A percentile compares a stretch with the other conserved stretches of the same genome.
Evolutionary conservation across 306 rosid genomes (phyloP).

Genomic region (Glycine tomentella): DNA sequence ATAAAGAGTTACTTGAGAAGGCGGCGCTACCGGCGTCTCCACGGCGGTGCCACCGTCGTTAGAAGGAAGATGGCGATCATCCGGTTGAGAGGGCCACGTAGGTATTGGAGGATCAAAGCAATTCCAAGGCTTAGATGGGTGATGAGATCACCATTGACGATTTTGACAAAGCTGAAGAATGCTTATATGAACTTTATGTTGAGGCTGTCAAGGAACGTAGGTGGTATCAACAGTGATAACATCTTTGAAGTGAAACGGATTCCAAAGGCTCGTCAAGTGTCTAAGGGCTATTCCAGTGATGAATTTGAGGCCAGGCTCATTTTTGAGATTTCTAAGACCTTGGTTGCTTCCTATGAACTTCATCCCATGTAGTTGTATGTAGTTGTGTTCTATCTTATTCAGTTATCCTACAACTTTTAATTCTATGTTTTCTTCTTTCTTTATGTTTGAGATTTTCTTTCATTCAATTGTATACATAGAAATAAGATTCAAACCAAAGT

Average conservation of each 20-base stretch:
- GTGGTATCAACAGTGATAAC: slow-evolving; percentile 38
- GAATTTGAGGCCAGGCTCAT: slow-evolving; percentile 61
- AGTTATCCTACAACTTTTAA: too few species aligned
- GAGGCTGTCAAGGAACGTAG: slow-evolving; percentile 27
- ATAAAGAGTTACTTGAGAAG: slow-evolving; percentile 48
- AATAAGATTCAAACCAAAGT: background rate
- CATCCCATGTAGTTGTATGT: slow-evolving; percentile 29
- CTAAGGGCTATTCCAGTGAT: slow-evolving; percentile 2
- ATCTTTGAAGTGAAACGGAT: slow-evolving; percentile 25
- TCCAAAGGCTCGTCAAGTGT: slow-evolving; percentile 33
- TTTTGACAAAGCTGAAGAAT: slow-evolving; percentile 54
- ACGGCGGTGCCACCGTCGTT: background rate
- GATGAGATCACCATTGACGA: slow-evolving; percentile 56
- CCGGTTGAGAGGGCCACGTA: slow-evolving; percentile 41
- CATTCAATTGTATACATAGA: background rate
- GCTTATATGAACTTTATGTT: slow-evolving; percentile 60
- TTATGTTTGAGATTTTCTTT: background rate
- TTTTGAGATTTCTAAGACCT: slow-evolving; percentile 63
- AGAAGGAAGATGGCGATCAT: slow-evolving; percentile 43
- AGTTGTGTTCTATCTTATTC: background rate
- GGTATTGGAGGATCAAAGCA: slow-evolving; percentile 58
- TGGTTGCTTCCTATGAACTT: slow-evolving; percentile 54
- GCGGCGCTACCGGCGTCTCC: slow-evolving; percentile 51
- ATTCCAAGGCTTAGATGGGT: slow-evolving; percentile 52
- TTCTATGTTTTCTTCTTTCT: background rate